Conservation (phyloP, 1,284 basidiomycete genomes). For the Cryptococcus sp. region DNA sequence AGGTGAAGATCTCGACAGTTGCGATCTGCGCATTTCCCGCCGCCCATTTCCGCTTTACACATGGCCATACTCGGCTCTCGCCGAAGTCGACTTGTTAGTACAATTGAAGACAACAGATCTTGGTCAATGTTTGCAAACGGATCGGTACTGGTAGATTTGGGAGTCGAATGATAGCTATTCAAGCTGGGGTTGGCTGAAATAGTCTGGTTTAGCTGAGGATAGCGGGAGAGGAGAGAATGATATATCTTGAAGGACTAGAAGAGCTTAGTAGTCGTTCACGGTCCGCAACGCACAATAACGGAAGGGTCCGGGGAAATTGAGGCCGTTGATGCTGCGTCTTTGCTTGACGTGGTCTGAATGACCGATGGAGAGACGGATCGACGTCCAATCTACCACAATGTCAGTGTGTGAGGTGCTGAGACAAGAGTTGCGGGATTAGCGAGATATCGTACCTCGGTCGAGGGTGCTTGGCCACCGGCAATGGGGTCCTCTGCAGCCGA, state of each 20-base stretch:
- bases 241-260: conserved; percentile 27
- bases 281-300: conserved; percentile 9
- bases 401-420: not conserved
- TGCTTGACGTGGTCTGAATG: conserved; percentile 1
- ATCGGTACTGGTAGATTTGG: not conserved
- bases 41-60: conserved; percentile 39
- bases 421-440: not conserved
- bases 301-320: not conserved
- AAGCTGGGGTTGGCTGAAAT: conserved; percentile 15
- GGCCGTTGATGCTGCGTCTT: not conserved
- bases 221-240: conserved; percentile 33
- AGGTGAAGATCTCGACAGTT: conserved; percentile 40
- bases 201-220: conserved; percentile 32
- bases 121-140: conserved; percentile 21
- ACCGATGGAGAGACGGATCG: conserved; percentile 10
- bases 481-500: not conserved
- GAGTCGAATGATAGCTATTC: not conserved
- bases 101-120: conserved; percentile 30
- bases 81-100: conserved; percentile 41
- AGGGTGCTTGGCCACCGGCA: not conserved
- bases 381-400: conserved; percentile 1
- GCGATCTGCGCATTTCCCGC: conserved; percentile 42
- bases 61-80: conserved; percentile 26
- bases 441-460: conserved; percentile 1
- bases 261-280: conserved; percentile 2